phyloP scores from a whole-genome alignment of 768 basidiomycete species.

The Coprinopsis cinerea region DNA sequence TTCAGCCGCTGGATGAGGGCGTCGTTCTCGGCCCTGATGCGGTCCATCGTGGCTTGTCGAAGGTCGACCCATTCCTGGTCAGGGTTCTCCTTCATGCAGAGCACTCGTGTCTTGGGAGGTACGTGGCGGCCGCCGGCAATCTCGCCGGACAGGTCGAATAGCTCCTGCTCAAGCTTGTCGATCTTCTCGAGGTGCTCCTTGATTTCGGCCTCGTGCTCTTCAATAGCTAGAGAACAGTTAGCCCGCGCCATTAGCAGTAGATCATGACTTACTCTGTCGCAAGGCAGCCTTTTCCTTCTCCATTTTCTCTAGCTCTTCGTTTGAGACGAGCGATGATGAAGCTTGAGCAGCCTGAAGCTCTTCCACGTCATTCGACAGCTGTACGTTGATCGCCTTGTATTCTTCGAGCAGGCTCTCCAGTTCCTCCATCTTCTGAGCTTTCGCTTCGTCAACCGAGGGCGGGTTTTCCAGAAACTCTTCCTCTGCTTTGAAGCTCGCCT shows the following conservation, averaged over 20 bases:
- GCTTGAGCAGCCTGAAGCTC: conserved; percentile 19
- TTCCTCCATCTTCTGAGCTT: conserved; percentile 41
- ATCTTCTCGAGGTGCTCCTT: conserved; percentile 45
- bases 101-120: conserved; percentile 62
- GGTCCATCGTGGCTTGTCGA: conserved; percentile 67
- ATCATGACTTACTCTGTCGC: conserved; percentile 31
- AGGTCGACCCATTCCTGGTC: conserved; percentile 78
- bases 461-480: conserved; percentile 32
- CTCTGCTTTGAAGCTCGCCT: conserved; percentile 65
- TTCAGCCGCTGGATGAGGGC: conserved; percentile 65
- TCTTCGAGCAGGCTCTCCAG: conserved; percentile 51
- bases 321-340: conserved; percentile 11
- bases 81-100: conserved; percentile 74
- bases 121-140: conserved; percentile 72
- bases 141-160: conserved; percentile 74
- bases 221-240: conserved; percentile 32
- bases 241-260: background rate
- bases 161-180: conserved; percentile 68
- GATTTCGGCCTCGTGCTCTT: conserved; percentile 28
- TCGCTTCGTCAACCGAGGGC: conserved; percentile 27
- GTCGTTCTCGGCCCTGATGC: conserved; percentile 77
- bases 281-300: conserved; percentile 20
- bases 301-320: conserved; percentile 12
- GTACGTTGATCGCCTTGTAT: conserved; percentile 44
- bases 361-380: conserved; percentile 45